Percentiles rank a stretch among this genome's conserved stretches.
phyloP scores from a whole-genome alignment of 1,284 basidiomycete species.

The Marasmius oreades region DNA sequence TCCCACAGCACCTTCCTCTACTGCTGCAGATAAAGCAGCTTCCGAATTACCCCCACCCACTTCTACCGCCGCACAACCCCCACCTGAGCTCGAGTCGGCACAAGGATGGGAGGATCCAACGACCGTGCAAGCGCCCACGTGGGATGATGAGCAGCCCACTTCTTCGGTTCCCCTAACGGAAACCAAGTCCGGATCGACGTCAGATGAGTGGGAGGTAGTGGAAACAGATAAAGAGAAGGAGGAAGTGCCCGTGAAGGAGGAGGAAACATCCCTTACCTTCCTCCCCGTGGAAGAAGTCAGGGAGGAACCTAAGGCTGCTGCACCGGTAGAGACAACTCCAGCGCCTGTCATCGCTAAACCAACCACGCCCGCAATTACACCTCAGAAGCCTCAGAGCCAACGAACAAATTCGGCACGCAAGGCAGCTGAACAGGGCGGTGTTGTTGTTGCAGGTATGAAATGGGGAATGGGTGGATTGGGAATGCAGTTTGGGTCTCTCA shows the following conservation, averaged over 20 bases:
- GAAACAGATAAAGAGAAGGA: slow-evolving; percentile 1
- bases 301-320: slow-evolving; percentile 23
- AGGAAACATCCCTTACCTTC: slow-evolving; percentile 25
- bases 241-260: slow-evolving; percentile 18
- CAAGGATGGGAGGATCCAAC: slow-evolving; percentile 71
- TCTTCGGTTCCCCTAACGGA: slow-evolving; percentile 36
- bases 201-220: slow-evolving; percentile 1
- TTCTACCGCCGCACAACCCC: slow-evolving; percentile 32
- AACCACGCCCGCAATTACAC: slow-evolving; percentile 1
- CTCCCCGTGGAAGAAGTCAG: slow-evolving; percentile 13
- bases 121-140: slow-evolving; percentile 64
- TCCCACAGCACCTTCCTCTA: background rate
- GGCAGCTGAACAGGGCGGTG: background rate
- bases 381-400: slow-evolving; percentile 2
- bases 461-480: background rate
- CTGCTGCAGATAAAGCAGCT: slow-evolving; percentile 17
- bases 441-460: background rate
- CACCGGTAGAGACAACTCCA: slow-evolving; percentile 4
- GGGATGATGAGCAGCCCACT: slow-evolving; percentile 67
- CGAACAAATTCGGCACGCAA: background rate
- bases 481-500: slow-evolving; percentile 4
- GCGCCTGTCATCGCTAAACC: slow-evolving; percentile 4
- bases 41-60: slow-evolving; percentile 31
- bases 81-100: slow-evolving; percentile 20
- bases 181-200: slow-evolving; percentile 18